These are phyloP conservation scores for Mortierella alpina DNA, from an alignment of 192 early-diverging fungal species.

Conservation along the genomic window DNA sequence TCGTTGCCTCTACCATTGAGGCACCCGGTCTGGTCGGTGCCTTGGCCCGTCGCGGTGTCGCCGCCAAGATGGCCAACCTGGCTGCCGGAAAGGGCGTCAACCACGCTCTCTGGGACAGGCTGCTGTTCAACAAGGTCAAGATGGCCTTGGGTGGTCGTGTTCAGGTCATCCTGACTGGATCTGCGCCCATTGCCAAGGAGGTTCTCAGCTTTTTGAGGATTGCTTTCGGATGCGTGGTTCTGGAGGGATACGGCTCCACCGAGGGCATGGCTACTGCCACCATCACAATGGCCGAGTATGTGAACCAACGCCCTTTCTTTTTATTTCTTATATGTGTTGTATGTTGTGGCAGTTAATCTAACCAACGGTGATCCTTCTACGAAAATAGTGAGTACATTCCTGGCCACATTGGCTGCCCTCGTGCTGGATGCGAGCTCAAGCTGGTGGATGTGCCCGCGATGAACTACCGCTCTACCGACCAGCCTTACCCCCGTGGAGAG, in stretches of 20 bases:
- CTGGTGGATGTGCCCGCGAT: constrained; percentile 90
- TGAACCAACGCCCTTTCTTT: not conserved
- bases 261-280: constrained; percentile 59
- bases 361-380: not conserved
- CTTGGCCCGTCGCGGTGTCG: constrained; percentile 69
- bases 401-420: constrained; percentile 77
- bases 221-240: constrained; percentile 71
- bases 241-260: constrained; percentile 69
- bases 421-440: constrained; percentile 77
- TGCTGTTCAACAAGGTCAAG: constrained; percentile 90
- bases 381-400: constrained; percentile 63
- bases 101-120: constrained; percentile 85
- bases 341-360: not conserved
- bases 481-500: constrained; percentile 87
- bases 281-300: constrained; percentile 40
- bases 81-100: constrained; percentile 66
- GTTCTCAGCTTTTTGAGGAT: constrained; percentile 77
- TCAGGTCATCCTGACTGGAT: constrained; percentile 72
- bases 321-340: constrained; percentile 9
- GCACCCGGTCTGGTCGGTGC: constrained; percentile 67
- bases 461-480: constrained; percentile 81
- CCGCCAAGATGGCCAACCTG: constrained; percentile 70
- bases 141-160: constrained; percentile 83
- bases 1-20: constrained; percentile 62
- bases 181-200: constrained; percentile 75